Evolutionary conservation across 805 yeast species (phyloP).

Genomic region (Priceomyces fermenticarens): DNA sequence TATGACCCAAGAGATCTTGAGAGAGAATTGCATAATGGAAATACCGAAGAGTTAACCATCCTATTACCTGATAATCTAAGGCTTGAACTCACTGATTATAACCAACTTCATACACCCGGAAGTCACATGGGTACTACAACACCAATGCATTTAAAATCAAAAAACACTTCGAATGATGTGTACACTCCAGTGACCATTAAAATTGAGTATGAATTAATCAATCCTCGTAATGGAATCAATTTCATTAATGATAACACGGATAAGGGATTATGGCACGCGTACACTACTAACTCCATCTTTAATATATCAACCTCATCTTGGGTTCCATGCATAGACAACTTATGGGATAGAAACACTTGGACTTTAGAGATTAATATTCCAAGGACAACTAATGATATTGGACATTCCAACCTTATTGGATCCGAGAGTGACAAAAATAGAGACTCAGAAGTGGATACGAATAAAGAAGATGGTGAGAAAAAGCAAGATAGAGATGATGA

Average conservation of each 20-base stretch:
- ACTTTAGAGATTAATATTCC: slow-evolving; percentile 85
- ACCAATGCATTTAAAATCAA: slow-evolving; percentile 32
- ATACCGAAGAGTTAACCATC: slow-evolving; percentile 65
- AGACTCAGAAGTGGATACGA: slow-evolving; percentile 6
- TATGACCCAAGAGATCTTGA: slow-evolving; percentile 23
- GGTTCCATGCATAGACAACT: slow-evolving; percentile 93
- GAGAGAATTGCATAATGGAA: slow-evolving; percentile 18
- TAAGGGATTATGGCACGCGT: slow-evolving; percentile 71
- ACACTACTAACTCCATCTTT: slow-evolving; percentile 74
- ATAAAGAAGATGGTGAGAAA: slow-evolving; percentile 19
- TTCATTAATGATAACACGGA: slow-evolving; percentile 65
- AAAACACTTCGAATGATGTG: slow-evolving; percentile 32
- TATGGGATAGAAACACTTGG: slow-evolving; percentile 91
- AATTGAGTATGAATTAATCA: slow-evolving; percentile 61
- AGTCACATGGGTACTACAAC: slow-evolving; percentile 29
- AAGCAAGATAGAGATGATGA: slow-evolving; percentile 33
- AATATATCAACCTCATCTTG: slow-evolving; percentile 89
- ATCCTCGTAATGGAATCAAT: slow-evolving; percentile 70
- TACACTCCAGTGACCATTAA: slow-evolving; percentile 74
- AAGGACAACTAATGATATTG: slow-evolving; percentile 71
- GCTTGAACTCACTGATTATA: slow-evolving; percentile 41
- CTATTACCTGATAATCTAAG: slow-evolving; percentile 64
- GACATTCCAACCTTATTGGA: slow-evolving; percentile 44
- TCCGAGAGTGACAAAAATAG: slow-evolving; percentile 13
- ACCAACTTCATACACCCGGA: slow-evolving; percentile 25